These are phyloP conservation scores for Ogataea hybrid DNA, from an alignment of 1,139 yeast genomes.

Conservation along the genomic window DNA sequence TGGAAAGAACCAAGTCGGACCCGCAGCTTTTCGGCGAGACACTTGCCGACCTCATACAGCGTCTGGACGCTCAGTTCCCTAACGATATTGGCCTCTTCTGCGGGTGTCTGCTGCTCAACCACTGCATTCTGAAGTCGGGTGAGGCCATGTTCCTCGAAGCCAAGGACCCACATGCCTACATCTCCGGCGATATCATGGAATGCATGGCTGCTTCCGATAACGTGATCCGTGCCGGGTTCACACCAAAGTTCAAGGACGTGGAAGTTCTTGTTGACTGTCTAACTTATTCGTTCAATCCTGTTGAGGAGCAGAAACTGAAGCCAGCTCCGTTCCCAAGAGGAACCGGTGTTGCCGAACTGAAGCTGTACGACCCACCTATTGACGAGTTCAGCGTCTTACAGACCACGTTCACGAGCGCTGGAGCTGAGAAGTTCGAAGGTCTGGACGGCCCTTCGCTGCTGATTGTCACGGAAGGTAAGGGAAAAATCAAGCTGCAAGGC, in stretches of 20 bases:
- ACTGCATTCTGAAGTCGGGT: conserved; percentile 79
- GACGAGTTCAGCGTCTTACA: conserved; percentile 92
- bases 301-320: conserved; percentile 85
- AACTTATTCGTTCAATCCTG: conserved; percentile 86
- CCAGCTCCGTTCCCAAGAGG: conserved; percentile 65
- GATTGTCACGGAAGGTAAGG: conserved; percentile 80
- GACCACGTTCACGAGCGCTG: conserved; percentile 51
- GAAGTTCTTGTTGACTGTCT: conserved; percentile 84
- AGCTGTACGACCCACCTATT: conserved; percentile 91
- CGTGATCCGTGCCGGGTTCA: conserved; percentile 97
- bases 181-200: conserved; percentile 94
- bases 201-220: conserved; percentile 99
- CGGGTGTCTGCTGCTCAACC: conserved; percentile 90
- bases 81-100: conserved; percentile 93
- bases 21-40: conserved; percentile 52
- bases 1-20: conserved; percentile 52
- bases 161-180: conserved; percentile 97
- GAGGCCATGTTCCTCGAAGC: conserved; percentile 97
- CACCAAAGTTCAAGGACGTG: conserved; percentile 98
- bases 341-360: conserved; percentile 62
- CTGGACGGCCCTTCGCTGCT: conserved; percentile 87
- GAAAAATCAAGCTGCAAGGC: conserved; percentile 48
- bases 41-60: conserved; percentile 67
- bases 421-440: conserved; percentile 47
- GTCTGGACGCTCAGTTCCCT: conserved; percentile 87